Base-by-base conservation (phyloP, 2,329 filamentous ascomycete genomes). In the Colletotrichum neosansevieriae region DNA sequence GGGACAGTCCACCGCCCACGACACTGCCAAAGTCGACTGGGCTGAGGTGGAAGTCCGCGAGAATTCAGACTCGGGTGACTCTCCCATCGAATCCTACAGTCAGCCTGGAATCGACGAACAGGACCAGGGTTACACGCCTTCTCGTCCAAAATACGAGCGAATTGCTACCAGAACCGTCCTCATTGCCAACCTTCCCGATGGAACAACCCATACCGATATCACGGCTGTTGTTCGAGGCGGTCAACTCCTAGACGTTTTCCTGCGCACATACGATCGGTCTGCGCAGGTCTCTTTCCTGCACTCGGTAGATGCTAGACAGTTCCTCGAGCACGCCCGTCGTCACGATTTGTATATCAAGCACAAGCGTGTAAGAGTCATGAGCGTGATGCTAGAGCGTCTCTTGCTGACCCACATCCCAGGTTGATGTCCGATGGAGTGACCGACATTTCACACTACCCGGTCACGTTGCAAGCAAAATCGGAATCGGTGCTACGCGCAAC, bases 271-370 rank as follows among this genome's bases (percentile, higher is more conserved):
- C 47, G 89, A 93, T 58, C 86, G 86, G 36, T 82, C 81, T 50
- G 91, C 88, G 4, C 86, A 84, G 47, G 83, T 96, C 2, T 92
- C 93, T 0, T 96, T 96, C 75, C 81, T 93, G 6, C 83, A 89
- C 58, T 86, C 86, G 38, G 81, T 84, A 19, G 85, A 89, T 65
- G 91, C 91, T n/a, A 78, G 81, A 32, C 84, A 86, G 0, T 96
- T 94, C 75, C 83, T 90, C 56, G 83, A 87, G 0, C 84, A 93
- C 77, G 84, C 86, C 21, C 90, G 88, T 74, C 85, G 84, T 36
- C 83, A 91, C 68, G 91, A 90, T 70, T 76, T 96, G 58, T 92
- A 92, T 73, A 83, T 96, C 70, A 87, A 88, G 57, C 85, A 86
- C 61, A 92, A 91, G 76, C 84, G 88, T 72, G 92, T 93, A 78